phyloP scores from a whole-genome alignment of 2,329 filamentous ascomycete genomes.

The Apiospora aurea region DNA sequence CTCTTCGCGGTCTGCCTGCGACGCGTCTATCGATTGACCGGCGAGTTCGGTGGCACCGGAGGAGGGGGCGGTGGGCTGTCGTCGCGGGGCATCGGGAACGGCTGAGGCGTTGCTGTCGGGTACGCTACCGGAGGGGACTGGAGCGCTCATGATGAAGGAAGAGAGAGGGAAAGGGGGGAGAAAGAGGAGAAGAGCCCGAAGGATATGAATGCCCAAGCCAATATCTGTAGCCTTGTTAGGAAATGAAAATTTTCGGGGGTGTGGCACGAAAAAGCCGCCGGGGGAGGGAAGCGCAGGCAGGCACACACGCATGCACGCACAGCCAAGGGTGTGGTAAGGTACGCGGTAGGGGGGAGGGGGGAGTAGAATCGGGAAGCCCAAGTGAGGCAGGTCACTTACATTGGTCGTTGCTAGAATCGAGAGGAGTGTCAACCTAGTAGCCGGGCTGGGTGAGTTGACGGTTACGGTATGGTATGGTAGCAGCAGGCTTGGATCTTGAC shows the following conservation, averaged over 20 bases:
- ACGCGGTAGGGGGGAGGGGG: slow-evolving; percentile 7
- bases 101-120: slow-evolving; percentile 42
- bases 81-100: slow-evolving; percentile 66
- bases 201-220: slow-evolving; percentile 24
- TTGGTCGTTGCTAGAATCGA: slow-evolving; percentile 4
- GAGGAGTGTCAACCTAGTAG: slow-evolving; percentile 22
- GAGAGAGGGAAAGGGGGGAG: slow-evolving; percentile 40
- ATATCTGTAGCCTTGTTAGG: slow-evolving; percentile 18
- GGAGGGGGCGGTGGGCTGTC: slow-evolving; percentile 68
- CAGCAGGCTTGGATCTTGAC: slow-evolving; percentile 14
- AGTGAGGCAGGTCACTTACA: slow-evolving; percentile 19
- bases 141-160: slow-evolving; percentile 46
- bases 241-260: slow-evolving; percentile 40
- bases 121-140: slow-evolving; percentile 45
- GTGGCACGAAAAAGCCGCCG: slow-evolving; percentile 41
- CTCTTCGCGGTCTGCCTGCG: slow-evolving; percentile 38
- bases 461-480: slow-evolving; percentile 20
- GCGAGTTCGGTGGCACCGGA: slow-evolving; percentile 69
- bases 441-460: slow-evolving; percentile 15
- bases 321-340: slow-evolving; percentile 32
- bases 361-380: slow-evolving; percentile 12
- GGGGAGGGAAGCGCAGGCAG: slow-evolving; percentile 38
- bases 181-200: slow-evolving; percentile 34
- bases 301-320: slow-evolving; percentile 32
- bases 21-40: slow-evolving; percentile 67